Evolutionary conservation across 805 yeast species (phyloP), one percentile per base, ranked within the genome.

Genomic region (Candida wancherniae): DNA sequence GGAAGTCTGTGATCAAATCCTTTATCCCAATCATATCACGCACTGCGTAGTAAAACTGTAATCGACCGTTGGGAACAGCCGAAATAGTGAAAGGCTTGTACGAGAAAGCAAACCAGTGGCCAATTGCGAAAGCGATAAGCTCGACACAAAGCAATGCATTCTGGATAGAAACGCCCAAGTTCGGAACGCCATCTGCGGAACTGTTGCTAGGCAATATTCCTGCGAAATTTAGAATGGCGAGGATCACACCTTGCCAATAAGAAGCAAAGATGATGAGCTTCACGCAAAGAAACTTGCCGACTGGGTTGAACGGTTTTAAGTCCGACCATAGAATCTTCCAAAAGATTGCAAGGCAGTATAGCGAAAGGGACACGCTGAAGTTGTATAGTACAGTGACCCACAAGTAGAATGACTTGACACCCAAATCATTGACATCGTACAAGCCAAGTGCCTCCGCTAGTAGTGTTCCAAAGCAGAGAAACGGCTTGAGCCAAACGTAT

Each of bases 221-320:
- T 47, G 69, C 44, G 50, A 69, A 62, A 58, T 71, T 62, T 25
- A 81, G 47, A 1, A 75, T 49, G 4, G 77, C 75, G 26, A 84
- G 59, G 1, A 78, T 42, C 6, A 82, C 60, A 0, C 94, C 86
- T 53, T 92, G 98, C 99, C 99, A 92, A 54, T 87, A 92, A n/a
- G 95, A 84, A 15, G 96, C 97, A 67, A 92, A 92, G 28, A 92
- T 88, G 33, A 92, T 86, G 41, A 87, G 69, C 51, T 92, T 92
- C 27, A 92, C 95, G 60, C 97, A 87, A 22, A 92, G 55, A 54
- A 92, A 92, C 58, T 88, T 88, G 8, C 94, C 87, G 73, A 92
- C 78, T 3, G 97, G 97, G 33, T 84, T 73, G 61, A 80, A 88
- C 2, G 80, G 83, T 31, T 63, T 70, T 44, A 92, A 67, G 47